Conservation (phyloP, 2,329 filamentous ascomycete species). For the Cladosporium colombiae region DNA sequence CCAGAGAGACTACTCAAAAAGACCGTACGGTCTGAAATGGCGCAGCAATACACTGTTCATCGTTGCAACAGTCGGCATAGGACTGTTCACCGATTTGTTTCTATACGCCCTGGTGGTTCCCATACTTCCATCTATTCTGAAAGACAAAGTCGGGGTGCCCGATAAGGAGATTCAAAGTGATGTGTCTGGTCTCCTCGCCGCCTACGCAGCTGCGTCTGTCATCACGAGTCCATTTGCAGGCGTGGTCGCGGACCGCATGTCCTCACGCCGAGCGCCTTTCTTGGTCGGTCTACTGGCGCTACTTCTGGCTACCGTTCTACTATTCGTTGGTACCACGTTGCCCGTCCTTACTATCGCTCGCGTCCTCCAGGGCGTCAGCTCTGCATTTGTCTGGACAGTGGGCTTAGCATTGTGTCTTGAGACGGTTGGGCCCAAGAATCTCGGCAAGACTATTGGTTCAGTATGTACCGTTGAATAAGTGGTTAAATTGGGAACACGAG, state of each 20-base stretch:
- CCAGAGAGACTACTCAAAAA: slow-evolving; percentile 35
- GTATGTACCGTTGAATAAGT: slow-evolving; percentile 36
- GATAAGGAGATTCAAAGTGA: slow-evolving; percentile 53
- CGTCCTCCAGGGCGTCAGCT: slow-evolving; percentile 59
- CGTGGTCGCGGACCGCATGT: slow-evolving; percentile 55
- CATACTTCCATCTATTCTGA: slow-evolving; percentile 59
- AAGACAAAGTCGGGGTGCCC: slow-evolving; percentile 52
- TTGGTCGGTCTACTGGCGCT: slow-evolving; percentile 56
- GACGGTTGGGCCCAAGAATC: slow-evolving; percentile 56
- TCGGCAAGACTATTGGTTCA: slow-evolving; percentile 63
- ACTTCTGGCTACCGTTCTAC: slow-evolving; percentile 55
- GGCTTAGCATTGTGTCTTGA: slow-evolving; percentile 61
- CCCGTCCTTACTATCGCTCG: slow-evolving; percentile 54
- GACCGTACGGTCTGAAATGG: slow-evolving; percentile 48
- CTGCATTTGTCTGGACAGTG: slow-evolving; percentile 61
- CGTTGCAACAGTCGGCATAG: slow-evolving; percentile 56
- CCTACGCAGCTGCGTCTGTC: slow-evolving; percentile 57
- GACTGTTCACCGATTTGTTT: slow-evolving; percentile 61
- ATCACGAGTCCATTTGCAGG: slow-evolving; percentile 55
- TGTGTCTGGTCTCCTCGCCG: slow-evolving; percentile 56
- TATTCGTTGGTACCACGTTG: slow-evolving; percentile 54
- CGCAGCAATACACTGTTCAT: slow-evolving; percentile 63
- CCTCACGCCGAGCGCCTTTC: slow-evolving; percentile 59
- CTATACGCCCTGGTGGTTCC: slow-evolving; percentile 62
- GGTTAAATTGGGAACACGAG: not conserved